Evolutionary conservation across 2,329 filamentous ascomycete species (phyloP).

Genomic region (Hawksworthiomyces lignivorus): DNA sequence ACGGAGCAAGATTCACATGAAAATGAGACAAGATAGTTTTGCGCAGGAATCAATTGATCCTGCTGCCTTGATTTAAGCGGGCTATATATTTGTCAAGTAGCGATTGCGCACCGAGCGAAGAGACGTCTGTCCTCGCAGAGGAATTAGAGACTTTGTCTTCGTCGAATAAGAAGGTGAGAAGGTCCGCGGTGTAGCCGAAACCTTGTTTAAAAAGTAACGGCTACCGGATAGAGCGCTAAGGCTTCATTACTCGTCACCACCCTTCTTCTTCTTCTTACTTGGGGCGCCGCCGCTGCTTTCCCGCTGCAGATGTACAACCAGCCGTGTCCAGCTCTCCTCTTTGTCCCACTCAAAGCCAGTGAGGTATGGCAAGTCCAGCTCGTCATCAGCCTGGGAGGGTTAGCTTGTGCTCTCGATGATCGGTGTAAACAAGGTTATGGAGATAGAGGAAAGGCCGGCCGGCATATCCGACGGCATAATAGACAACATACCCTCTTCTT

Average conservation of each 20-base stretch:
- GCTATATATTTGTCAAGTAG: not conserved
- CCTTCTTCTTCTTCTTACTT: slow-evolving; percentile 58
- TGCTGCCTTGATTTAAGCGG: slow-evolving; percentile 5
- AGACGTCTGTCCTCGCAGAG: slow-evolving; percentile 7
- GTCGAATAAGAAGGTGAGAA: not conserved
- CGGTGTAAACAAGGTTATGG: no score
- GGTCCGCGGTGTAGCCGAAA: no score
- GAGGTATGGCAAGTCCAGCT: slow-evolving; percentile 79
- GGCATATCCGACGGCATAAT: no score
- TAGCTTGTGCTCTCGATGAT: no score
- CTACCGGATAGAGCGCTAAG: not conserved
- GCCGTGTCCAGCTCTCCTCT: slow-evolving; percentile 79
- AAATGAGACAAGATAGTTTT: no score
- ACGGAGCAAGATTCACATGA: no score
- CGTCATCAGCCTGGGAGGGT: slow-evolving; percentile 86
- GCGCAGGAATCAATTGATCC: slow-evolving; percentile 10
- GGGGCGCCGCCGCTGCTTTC: slow-evolving; percentile 36
- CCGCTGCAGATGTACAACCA: slow-evolving; percentile 80
- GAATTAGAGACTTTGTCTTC: not conserved
- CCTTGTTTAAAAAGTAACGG: no score
- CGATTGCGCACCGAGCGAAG: slow-evolving; percentile 3
- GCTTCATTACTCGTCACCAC: slow-evolving; percentile 32
- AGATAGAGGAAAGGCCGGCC: no score
- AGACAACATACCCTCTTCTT: slow-evolving; percentile 75
- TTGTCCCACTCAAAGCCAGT: slow-evolving; percentile 95